Percentiles rank a stretch among this genome's conserved stretches.
Conservation (phyloP, 2,329 filamentous ascomycete genomes). For the Daldinia eschscholtzii region DNA sequence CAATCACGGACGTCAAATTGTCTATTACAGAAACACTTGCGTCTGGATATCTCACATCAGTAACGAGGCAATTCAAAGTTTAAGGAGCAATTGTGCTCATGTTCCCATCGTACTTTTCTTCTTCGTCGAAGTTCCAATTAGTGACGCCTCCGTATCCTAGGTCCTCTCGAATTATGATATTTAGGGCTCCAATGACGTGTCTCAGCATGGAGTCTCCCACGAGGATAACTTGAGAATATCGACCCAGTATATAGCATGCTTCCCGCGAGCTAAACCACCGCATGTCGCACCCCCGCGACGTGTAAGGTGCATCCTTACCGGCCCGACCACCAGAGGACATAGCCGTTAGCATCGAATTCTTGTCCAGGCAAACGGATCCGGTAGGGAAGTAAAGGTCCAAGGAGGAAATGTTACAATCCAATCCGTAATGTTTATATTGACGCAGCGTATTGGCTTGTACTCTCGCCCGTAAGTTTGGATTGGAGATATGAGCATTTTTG, state of each 20-base stretch:
- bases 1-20: slow-evolving; percentile 64
- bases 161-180: slow-evolving; percentile 60
- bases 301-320: slow-evolving; percentile 60
- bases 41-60: slow-evolving; percentile 47
- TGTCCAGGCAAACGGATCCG: slow-evolving; percentile 52
- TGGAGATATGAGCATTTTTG: neutral
- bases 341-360: slow-evolving; percentile 55
- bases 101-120: slow-evolving; percentile 54
- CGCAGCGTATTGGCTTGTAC: slow-evolving; percentile 54
- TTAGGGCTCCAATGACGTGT: slow-evolving; percentile 62
- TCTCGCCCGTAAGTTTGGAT: slow-evolving; percentile 20
- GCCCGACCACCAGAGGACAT: slow-evolving; percentile 60
- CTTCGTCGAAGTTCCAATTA: slow-evolving; percentile 61
- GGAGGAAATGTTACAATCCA: slow-evolving; percentile 59
- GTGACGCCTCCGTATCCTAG: slow-evolving; percentile 63
- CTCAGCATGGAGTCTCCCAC: slow-evolving; percentile 63
- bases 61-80: neutral
- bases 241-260: slow-evolving; percentile 59
- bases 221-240: slow-evolving; percentile 62
- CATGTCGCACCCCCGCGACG: slow-evolving; percentile 61
- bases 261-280: slow-evolving; percentile 61
- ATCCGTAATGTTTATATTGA: slow-evolving; percentile 58
- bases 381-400: slow-evolving; percentile 57
- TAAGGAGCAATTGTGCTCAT: neutral
- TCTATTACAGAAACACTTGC: slow-evolving; percentile 62